Conservation (phyloP, 1,284 basidiomycete genomes). For the Sutorius eximius region DNA sequence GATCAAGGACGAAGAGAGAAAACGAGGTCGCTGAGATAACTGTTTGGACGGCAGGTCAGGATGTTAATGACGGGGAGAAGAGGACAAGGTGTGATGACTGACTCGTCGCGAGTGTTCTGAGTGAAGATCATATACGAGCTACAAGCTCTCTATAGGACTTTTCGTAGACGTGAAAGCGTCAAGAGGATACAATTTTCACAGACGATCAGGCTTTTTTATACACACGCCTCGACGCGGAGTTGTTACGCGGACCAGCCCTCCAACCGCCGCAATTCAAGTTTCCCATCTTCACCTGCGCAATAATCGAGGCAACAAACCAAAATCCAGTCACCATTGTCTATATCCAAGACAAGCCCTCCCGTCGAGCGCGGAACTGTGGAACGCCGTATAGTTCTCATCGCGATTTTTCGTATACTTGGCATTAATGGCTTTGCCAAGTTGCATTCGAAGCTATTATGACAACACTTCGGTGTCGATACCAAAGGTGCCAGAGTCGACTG, state of each 20-base stretch:
- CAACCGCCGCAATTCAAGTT: neutral
- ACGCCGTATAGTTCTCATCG: neutral
- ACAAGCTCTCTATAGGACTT: constrained; percentile 8
- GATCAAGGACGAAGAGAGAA: constrained; percentile 66
- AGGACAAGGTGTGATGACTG: constrained; percentile 30
- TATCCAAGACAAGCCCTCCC: too few species aligned
- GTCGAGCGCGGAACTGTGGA: neutral
- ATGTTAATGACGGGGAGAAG: neutral
- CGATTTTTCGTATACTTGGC: neutral
- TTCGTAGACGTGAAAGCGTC: neutral
- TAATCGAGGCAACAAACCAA: neutral
- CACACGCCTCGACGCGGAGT: neutral
- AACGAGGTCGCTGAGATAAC: constrained; percentile 84
- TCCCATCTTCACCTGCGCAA: neutral
- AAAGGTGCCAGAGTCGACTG: too few species aligned
- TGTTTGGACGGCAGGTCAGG: constrained; percentile 30
- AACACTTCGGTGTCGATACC: neutral
- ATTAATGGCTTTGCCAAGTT: neutral
- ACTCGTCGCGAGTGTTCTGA: constrained; percentile 84
- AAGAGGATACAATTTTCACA: neutral
- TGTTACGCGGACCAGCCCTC: neutral
- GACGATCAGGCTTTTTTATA: neutral
- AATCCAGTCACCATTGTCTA: too few species aligned
- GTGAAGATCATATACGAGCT: constrained; percentile 76
- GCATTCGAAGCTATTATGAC: neutral